Conservation (phyloP, 2,329 filamentous ascomycete species). For the Penicillium sp. region DNA sequence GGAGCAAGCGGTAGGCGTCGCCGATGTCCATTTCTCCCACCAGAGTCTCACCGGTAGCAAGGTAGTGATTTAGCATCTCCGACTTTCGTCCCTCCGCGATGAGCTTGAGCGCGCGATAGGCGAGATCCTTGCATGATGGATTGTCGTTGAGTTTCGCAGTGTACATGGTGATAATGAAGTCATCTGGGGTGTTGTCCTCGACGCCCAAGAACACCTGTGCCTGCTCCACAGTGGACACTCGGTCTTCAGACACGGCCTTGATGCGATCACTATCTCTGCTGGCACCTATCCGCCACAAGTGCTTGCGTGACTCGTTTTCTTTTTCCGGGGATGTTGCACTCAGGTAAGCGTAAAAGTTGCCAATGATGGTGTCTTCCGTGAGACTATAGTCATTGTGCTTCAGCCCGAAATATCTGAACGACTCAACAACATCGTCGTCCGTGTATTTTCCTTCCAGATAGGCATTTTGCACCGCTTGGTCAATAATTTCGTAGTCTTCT, state of each 20-base stretch:
- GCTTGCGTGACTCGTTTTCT: slow-evolving; percentile 57
- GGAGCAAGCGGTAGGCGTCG: slow-evolving; percentile 55
- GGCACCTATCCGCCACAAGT: slow-evolving; percentile 62
- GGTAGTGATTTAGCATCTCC: slow-evolving; percentile 53
- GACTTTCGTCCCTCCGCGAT: slow-evolving; percentile 64
- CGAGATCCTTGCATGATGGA: slow-evolving; percentile 52
- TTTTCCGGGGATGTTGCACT: slow-evolving; percentile 54
- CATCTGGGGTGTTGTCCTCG: slow-evolving; percentile 53
- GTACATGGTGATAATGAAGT: slow-evolving; percentile 60
- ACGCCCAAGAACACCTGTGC: slow-evolving; percentile 64
- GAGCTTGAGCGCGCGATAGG: slow-evolving; percentile 57
- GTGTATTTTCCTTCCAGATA: slow-evolving; percentile 62
- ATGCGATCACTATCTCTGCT: slow-evolving; percentile 61
- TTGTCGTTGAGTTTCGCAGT: slow-evolving; percentile 59
- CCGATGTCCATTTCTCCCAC: slow-evolving; percentile 58
- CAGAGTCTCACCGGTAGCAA: slow-evolving; percentile 54
- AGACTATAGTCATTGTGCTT: slow-evolving; percentile 47
- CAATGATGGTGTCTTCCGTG: slow-evolving; percentile 64
- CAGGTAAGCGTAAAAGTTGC: slow-evolving; percentile 61
- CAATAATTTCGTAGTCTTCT: slow-evolving; percentile 56
- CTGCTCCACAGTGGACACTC: slow-evolving; percentile 63
- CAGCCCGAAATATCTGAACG: slow-evolving; percentile 63
- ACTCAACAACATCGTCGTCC: slow-evolving; percentile 57
- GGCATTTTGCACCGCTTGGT: slow-evolving; percentile 59
- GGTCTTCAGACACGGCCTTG: slow-evolving; percentile 59